A percentile compares a stretch with the other conserved stretches of the same genome.
Conservation (phyloP, 768 basidiomycete species). For the Mycena metata region DNA sequence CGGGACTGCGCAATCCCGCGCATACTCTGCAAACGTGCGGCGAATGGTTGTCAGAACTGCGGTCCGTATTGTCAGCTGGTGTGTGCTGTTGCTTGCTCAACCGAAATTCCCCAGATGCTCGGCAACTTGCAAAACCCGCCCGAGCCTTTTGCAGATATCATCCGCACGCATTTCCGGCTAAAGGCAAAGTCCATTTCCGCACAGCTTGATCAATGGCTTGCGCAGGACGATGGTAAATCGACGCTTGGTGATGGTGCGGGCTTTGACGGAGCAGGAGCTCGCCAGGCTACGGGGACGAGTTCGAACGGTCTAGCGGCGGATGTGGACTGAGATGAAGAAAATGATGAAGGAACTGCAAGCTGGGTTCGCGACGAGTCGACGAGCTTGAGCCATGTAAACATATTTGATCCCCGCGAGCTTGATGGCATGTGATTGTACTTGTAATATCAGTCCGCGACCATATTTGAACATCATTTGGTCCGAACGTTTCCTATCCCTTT, state of each 20-base stretch:
- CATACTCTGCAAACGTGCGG: slow-evolving; percentile 92
- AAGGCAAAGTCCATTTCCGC: slow-evolving; percentile 78
- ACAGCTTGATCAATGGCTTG: slow-evolving; percentile 87
- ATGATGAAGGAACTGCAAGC: slow-evolving; percentile 62
- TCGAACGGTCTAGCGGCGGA: slow-evolving; percentile 76
- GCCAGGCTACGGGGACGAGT: slow-evolving; percentile 57
- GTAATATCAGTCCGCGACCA: neutral
- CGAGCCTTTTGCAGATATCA: slow-evolving; percentile 88
- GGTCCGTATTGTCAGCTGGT: slow-evolving; percentile 55
- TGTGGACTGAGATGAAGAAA: slow-evolving; percentile 77
- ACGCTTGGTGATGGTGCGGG: slow-evolving; percentile 70
- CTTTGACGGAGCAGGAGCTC: slow-evolving; percentile 45
- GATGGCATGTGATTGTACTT: slow-evolving; percentile 39
- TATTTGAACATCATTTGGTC: neutral
- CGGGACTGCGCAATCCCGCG: slow-evolving; percentile 81
- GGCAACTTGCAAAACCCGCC: slow-evolving; percentile 86
- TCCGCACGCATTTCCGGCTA: slow-evolving; percentile 91
- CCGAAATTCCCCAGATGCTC: slow-evolving; percentile 71
- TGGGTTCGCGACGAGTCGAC: neutral
- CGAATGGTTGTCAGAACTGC: slow-evolving; percentile 94
- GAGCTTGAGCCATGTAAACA: slow-evolving; percentile 11
- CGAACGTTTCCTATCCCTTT: neutral
- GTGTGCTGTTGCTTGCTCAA: slow-evolving; percentile 15
- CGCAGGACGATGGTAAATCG: slow-evolving; percentile 77
- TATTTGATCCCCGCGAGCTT: neutral